Base-by-base conservation (phyloP, 73 alveolate species). In the Tetrahymena malaccensis region DNA sequence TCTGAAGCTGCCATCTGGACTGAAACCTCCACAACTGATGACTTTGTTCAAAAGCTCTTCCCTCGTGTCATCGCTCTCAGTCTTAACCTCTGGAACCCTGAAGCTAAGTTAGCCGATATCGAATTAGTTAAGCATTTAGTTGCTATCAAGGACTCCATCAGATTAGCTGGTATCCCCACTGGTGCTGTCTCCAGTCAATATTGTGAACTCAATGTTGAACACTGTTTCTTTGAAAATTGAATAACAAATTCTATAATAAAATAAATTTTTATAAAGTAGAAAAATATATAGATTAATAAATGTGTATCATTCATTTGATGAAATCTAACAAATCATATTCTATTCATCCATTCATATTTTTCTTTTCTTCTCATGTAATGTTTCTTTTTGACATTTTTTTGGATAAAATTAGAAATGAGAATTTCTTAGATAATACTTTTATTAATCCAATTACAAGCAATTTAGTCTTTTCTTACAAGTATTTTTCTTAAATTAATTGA, bases 1-100 rank as follows among this genome's bases (percentile, higher is more conserved):
- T 94, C 93, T 0, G 96, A 94, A 34, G 93, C 93, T 56, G 94
- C 96, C 31, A 33, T 94, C 8, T 94, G 96, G 96, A 93, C 95
- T 35, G 96, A 94, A 94, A 94, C 96, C 4, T 85, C 93, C 44
- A 83, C 85, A 50, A 93, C 93, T 44, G 70, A 40, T 31, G 93
- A 94, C 12, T 55, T 85, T 34, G 93, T 94, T 55, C 34, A 43
- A 43, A 94, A 93, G 34, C 25, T 94, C 38, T 94, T 94, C 43
- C n/a, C 93, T 27, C 93, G 96, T 85, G 55, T 93, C 27, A 34
- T 93, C 12, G 84, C 93, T 35, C 85, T 56, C 33, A 56, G 33
- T 25, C 33, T 56, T 25, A 94, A 94, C 34, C 37, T 94, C n/a
- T 94, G 96, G 96, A 94, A 94, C 85, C 96, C 96, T 25, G 85